Evolutionary conservation across 1,284 basidiomycete species (phyloP).

Genomic region (Tremellales sp.): DNA sequence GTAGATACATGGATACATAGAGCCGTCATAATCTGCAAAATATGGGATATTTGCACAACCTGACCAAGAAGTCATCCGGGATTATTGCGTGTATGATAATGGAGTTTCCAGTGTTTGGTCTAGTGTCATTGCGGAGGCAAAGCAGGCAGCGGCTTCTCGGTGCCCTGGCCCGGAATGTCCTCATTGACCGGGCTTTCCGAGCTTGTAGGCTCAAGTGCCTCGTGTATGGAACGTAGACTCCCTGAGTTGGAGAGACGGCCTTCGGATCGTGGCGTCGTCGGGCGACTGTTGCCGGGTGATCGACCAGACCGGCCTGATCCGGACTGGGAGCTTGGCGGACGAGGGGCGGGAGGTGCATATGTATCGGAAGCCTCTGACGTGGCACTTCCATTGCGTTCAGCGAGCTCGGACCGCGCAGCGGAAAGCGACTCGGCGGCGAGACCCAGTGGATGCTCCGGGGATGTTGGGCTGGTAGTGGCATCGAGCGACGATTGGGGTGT

Average conservation of each 20-base stretch:
- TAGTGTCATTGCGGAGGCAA: no score
- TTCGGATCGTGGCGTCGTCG: neutral
- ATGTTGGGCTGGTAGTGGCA: neutral
- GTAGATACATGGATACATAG: no score
- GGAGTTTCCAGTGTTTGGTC: no score
- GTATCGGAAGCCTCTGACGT: neutral
- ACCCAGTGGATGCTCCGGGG: no score
- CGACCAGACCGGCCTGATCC: no score
- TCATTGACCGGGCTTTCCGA: neutral
- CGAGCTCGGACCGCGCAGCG: neutral
- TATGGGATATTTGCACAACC: neutral
- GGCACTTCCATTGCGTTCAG: neutral
- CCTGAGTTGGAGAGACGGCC: neutral
- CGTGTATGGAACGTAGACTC: neutral
- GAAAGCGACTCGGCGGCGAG: neutral
- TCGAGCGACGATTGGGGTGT: neutral
- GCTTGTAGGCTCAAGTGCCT: neutral
- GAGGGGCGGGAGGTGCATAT: neutral
- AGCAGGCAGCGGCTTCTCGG: neutral
- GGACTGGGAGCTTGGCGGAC: neutral
- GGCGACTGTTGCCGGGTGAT: neutral
- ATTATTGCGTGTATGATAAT: no score
- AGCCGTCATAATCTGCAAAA: neutral
- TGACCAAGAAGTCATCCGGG: no score
- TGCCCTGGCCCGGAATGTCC: neutral